Evolutionary conservation across 2,329 filamentous ascomycete genomes (phyloP).

Genomic region (Pseudocercospora macadamiae): DNA sequence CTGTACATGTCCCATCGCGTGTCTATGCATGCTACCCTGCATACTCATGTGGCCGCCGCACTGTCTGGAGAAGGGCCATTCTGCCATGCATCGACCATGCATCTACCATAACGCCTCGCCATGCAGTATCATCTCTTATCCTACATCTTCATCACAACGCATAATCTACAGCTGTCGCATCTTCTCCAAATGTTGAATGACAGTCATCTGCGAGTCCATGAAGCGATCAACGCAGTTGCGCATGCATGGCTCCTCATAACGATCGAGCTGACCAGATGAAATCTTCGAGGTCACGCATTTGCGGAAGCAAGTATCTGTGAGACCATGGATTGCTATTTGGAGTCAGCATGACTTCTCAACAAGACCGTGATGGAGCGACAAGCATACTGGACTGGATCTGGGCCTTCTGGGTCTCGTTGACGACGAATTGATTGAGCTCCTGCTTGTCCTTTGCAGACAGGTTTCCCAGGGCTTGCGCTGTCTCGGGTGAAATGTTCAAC

Average conservation of each 20-base stretch:
- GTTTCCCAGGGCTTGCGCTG: conserved; percentile 31
- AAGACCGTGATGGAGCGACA: neutral
- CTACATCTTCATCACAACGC: neutral
- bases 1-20: neutral
- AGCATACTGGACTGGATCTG: conserved; percentile 58
- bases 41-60: neutral
- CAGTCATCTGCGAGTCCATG: conserved; percentile 81
- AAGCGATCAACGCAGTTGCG: conserved; percentile 93
- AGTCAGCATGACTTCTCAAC: neutral
- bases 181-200: conserved; percentile 81
- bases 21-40: neutral
- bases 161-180: conserved; percentile 44
- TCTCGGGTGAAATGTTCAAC: conserved; percentile 32
- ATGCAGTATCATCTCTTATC: neutral
- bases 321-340: conserved; percentile 21
- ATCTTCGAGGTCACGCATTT: conserved; percentile 84
- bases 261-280: conserved; percentile 72
- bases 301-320: conserved; percentile 70
- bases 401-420: conserved; percentile 84
- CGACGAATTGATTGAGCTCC: conserved; percentile 83
- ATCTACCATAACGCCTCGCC: neutral
- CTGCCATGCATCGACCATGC: no score
- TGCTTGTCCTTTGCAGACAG: conserved; percentile 57
- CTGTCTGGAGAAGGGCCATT: no score
- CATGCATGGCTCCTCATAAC: conserved; percentile 78